Conservation (phyloP, 148 eudicot species). For the Bassia scoparia region DNA sequence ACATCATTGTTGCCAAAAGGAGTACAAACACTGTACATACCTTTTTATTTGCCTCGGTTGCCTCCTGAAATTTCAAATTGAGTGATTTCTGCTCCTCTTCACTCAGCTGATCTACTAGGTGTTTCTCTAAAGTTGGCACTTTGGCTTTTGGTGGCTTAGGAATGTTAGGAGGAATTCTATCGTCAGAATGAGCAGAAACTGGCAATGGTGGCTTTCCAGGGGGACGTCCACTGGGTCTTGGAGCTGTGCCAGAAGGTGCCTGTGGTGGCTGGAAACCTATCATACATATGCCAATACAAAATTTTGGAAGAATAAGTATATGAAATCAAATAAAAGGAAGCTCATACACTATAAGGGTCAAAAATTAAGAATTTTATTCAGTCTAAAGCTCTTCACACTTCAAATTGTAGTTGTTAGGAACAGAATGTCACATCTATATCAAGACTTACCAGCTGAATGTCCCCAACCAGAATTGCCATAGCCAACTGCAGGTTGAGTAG, state of each 20-base stretch:
- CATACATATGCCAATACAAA: conserved; percentile 8
- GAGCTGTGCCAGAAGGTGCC: conserved; percentile 42
- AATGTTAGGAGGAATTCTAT: conserved; percentile 50
- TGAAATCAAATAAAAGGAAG: neutral
- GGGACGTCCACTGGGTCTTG: conserved; percentile 45
- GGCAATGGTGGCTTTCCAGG: conserved; percentile 68
- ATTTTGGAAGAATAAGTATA: neutral
- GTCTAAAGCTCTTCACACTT: neutral
- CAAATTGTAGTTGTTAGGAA: neutral
- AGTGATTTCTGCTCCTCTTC: conserved; percentile 84
- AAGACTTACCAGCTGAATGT: conserved; percentile 58
- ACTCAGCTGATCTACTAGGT: conserved; percentile 85
- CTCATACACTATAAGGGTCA: no score
- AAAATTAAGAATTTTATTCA: neutral
- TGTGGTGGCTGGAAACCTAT: conserved; percentile 72
- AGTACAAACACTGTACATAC: conserved; percentile 16
- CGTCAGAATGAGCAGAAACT: conserved; percentile 52
- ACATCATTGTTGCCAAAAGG: neutral
- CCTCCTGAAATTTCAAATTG: conserved; percentile 81
- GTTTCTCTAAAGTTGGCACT: conserved; percentile 88
- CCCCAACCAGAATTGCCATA: conserved; percentile 62
- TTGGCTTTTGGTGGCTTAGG: conserved; percentile 66
- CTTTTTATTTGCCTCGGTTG: conserved; percentile 82
- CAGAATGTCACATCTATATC: neutral
- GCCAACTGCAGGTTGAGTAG: conserved; percentile 48